Evolutionary conservation across 139 green algal species (phyloP).

Genomic region (Zygnema circumcarinatum): DNA sequence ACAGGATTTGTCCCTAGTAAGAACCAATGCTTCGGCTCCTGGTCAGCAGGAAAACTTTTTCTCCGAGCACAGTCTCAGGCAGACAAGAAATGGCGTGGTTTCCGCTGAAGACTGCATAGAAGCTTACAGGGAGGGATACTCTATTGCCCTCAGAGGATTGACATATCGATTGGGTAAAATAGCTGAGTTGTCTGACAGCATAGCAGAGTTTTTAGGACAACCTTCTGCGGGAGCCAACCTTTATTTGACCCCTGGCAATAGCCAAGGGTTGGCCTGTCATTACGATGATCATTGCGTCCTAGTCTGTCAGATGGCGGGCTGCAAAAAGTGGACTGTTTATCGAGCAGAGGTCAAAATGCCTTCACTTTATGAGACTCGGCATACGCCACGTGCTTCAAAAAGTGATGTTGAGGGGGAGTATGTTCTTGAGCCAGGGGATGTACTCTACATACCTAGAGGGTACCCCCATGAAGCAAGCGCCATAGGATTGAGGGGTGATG

Average conservation of each 20-base stretch:
- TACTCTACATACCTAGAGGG: constrained; percentile 42
- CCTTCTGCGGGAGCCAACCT: constrained; percentile 34
- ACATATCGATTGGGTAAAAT: neutral
- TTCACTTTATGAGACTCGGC: neutral
- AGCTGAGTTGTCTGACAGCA: neutral
- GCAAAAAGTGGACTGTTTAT: constrained; percentile 30
- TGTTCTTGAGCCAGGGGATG: constrained; percentile 19
- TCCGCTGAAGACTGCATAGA: constrained; percentile 10
- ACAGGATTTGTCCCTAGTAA: constrained; percentile 10
- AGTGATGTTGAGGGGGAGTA: neutral
- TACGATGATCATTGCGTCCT: constrained; percentile 49
- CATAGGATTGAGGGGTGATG: neutral
- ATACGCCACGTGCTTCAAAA: neutral
- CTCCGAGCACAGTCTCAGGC: neutral
- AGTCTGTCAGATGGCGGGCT: constrained; percentile 41
- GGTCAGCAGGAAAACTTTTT: neutral
- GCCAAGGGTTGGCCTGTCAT: constrained; percentile 26
- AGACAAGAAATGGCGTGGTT: neutral
- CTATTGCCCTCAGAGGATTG: constrained; percentile 32
- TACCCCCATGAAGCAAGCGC: constrained; percentile 18
- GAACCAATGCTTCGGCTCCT: too few species aligned
- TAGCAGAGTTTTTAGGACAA: constrained; percentile 23
- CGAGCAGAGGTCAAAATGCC: neutral
- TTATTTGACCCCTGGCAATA: constrained; percentile 24
- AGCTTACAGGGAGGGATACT: constrained; percentile 1